A percentile compares a stretch with the other conserved stretches of the same genome.
phyloP scores from a whole-genome alignment of 148 eudicot genomes.

The Pouteria glomerata region DNA sequence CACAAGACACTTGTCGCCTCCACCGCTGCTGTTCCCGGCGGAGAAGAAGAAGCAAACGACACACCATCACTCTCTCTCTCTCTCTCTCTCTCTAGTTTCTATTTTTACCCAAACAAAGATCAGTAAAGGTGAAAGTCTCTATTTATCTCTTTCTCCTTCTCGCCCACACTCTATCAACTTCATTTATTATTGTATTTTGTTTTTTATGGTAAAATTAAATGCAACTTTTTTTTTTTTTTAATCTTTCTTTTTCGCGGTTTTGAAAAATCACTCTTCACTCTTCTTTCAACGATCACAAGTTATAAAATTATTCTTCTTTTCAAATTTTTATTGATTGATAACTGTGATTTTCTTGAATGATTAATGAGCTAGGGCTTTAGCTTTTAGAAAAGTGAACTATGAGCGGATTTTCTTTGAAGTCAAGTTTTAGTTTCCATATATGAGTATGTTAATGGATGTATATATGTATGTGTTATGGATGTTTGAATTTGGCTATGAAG shows the following conservation, averaged over 20 bases:
- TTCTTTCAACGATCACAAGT: too few relatives aligned
- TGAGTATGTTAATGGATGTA: neutral
- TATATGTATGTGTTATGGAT: neutral
- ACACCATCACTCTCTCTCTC: slow-evolving; percentile 18
- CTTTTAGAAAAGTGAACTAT: too few relatives aligned
- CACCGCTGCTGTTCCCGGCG: slow-evolving; percentile 14
- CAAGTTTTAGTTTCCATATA: neutral
- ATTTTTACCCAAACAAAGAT: neutral
- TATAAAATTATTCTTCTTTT: too few relatives aligned
- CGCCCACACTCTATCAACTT: too few relatives aligned
- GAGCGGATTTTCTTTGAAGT: neutral
- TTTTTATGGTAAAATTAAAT: neutral
- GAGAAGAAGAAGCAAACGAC: slow-evolving; percentile 33
- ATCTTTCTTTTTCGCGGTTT: neutral
- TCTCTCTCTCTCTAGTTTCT: slow-evolving; percentile 9
- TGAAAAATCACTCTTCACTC: too few relatives aligned
- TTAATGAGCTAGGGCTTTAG: too few relatives aligned
- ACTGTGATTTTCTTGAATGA: too few relatives aligned
- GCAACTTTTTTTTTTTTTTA: neutral
- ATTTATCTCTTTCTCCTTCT: neutral
- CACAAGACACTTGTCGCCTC: slow-evolving; percentile 48
- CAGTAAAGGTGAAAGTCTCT: slow-evolving; percentile 21
- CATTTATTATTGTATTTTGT: neutral
- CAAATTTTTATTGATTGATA: too few relatives aligned
- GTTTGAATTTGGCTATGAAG: slow-evolving; percentile 13